Evolutionary conservation across 2,329 filamentous ascomycete species (phyloP), one percentile per base, ranked within the genome.

Genomic region (Penicillium psychrosexuale): DNA sequence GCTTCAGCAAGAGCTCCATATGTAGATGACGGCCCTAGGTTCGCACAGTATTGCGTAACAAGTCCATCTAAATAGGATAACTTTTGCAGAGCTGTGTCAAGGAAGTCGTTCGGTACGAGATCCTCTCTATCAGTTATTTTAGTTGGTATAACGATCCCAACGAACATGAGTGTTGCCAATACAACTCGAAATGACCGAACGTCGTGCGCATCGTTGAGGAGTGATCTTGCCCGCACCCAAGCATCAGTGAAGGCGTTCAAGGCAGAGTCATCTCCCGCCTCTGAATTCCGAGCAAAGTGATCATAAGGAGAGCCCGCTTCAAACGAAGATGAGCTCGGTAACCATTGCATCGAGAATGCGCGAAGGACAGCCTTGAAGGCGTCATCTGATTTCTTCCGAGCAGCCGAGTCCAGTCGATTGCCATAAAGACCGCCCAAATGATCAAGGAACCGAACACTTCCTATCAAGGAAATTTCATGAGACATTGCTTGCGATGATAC

Each of bases 381-480:
- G n/a, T 46, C 44, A 31, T 67, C 63, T 2, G 64, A 63, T 42
- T 57, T 53, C 43, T 30, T 61, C 33, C 53, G 54, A 2, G 54
- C 57, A 19, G 36, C 15, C 3, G 22, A 27, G 9, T 43, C 56
- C 15, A 64, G 27, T 9, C 49, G 49, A 30, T 66, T 66, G 7
- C 60, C 62, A 24, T 65, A 67, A 1, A 67, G 50, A 13, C 56
- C 55, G 31, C 57, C 55, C 27, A 67, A 63, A 53, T 67, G 63
- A 39, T 67, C 65, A 12, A 67, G 49, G 12, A 66, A 67, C 7
- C 58, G 58, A 17, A 60, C 48, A 24, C 59, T 59, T 5, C 65
- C 65, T 2, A 61, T 19, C 11, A 64, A 22, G 9, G 60, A 63
- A n/a, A 64, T 58, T 6, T 45, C 36, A 4, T 56, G 31, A 2